Percentiles rank a stretch among this genome's conserved stretches.
Conservation (phyloP, 176 grass and related monocot genomes). For the Oryza rufipogon region DNA sequence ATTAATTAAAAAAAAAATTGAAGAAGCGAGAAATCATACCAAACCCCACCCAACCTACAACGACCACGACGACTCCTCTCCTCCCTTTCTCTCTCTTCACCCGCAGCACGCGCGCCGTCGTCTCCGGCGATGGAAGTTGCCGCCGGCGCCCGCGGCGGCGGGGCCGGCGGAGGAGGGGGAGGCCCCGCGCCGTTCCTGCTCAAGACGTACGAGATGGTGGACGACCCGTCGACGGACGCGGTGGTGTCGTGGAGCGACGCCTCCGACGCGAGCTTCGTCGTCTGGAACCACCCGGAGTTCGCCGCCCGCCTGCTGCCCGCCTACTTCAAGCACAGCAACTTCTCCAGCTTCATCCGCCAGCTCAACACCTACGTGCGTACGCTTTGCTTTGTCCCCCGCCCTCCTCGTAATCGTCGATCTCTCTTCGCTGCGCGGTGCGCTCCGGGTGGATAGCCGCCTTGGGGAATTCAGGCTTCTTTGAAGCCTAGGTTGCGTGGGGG, state of each 20-base stretch:
- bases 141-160: background rate
- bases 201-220: slow-evolving; percentile 99
- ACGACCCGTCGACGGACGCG: slow-evolving; percentile 71
- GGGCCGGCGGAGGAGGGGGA: background rate
- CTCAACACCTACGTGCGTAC: slow-evolving; percentile 88
- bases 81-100: too few relatives aligned
- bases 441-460: background rate
- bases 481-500: background rate
- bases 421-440: background rate
- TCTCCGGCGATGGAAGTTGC: slow-evolving; percentile 34
- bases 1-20: background rate
- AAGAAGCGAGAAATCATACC: background rate
- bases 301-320: slow-evolving; percentile 63
- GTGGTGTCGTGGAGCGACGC: slow-evolving; percentile 81
- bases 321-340: slow-evolving; percentile 98
- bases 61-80: background rate
- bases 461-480: background rate
- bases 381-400: background rate
- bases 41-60: background rate
- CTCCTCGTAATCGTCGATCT: background rate
- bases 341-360: slow-evolving; percentile 99
- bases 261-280: slow-evolving; percentile 75
- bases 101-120: background rate
- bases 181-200: slow-evolving; percentile 84
- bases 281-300: slow-evolving; percentile 85